Evolutionary conservation across 192 early-diverging fungal species (phyloP), one percentile per base, ranked within the genome.

Genomic region (Thamnidium elegans): DNA sequence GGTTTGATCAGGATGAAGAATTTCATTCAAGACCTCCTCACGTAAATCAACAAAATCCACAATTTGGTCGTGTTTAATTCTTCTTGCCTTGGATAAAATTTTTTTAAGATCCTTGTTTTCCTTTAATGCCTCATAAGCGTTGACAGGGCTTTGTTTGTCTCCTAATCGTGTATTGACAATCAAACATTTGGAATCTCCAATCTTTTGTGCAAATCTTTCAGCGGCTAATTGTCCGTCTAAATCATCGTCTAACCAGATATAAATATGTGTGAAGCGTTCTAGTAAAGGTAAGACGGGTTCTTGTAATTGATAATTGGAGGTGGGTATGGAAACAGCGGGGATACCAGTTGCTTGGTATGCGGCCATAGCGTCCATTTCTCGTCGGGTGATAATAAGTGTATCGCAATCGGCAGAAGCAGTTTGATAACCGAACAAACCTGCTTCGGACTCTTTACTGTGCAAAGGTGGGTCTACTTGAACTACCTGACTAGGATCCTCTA

Each of bases 241-340:
- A 69, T 84, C 81, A 72, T 87, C 86, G 71, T 87, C 80, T 26
- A 89, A 68, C 87, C 87, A 89, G 51, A 89, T 63, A 48, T 89
- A 87, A 6, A 89, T 74, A 34, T 79, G 79, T 39, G 80, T 79
- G 58, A 87, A 89, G 11, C 84, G 76, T 58, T 89, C 86, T 30
- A 89, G 55, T 23, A 82, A 73, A 20, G 82, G 84, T 67, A 87
- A 78, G 23, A 80, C 64, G 21, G 81, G 72, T 48, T 85, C 66
- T 3, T 83, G 84, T 36, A 89, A 71, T 68, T 87, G 85, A 50
- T 85, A 84, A 8, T 77, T 61, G 32, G 75, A 65, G 7, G 55
- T 68, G 3, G 87, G 87, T 46, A 89, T 70, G 17, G 84, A 85
- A 21, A 85, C 68, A 13, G 79, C 76, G 1, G 85, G 80, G 21